phyloP scores from a whole-genome alignment of 306 rosid species.

The Cicer yamashitae region DNA sequence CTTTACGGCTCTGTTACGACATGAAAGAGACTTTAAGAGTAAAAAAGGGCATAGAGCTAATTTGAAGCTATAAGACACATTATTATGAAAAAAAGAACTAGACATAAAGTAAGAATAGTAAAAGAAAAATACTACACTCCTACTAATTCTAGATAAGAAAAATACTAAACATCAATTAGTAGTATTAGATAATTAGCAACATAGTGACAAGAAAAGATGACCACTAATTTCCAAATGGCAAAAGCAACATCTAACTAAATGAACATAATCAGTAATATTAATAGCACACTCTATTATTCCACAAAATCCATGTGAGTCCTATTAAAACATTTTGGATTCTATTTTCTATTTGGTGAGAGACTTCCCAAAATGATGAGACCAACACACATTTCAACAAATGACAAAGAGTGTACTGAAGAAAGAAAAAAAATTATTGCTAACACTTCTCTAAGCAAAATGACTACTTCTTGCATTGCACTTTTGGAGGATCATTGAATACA shows the following conservation, averaged over 20 bases:
- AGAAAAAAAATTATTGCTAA: background rate
- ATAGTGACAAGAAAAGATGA: background rate
- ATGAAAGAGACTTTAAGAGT: too few relatives aligned
- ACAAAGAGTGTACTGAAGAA: background rate
- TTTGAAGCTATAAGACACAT: too few relatives aligned
- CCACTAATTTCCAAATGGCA: background rate
- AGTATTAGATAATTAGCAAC: background rate
- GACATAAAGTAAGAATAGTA: background rate
- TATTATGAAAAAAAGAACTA: too few relatives aligned
- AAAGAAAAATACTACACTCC: background rate
- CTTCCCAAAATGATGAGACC: background rate
- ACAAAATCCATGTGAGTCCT: background rate
- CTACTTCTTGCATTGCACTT: slow-evolving; percentile 28
- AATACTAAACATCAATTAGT: too few relatives aligned
- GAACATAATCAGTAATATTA: background rate
- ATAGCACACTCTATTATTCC: background rate
- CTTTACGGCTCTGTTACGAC: too few relatives aligned
- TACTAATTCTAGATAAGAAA: background rate
- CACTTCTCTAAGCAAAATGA: slow-evolving; percentile 12
- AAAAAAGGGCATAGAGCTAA: too few relatives aligned
- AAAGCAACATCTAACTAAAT: background rate
- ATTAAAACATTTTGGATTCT: background rate
- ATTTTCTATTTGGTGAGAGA: background rate
- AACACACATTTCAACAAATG: background rate
- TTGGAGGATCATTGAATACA: slow-evolving; percentile 24